Evolutionary conservation across 768 basidiomycete species (phyloP).

Genomic region (Gyrodon lividus): DNA sequence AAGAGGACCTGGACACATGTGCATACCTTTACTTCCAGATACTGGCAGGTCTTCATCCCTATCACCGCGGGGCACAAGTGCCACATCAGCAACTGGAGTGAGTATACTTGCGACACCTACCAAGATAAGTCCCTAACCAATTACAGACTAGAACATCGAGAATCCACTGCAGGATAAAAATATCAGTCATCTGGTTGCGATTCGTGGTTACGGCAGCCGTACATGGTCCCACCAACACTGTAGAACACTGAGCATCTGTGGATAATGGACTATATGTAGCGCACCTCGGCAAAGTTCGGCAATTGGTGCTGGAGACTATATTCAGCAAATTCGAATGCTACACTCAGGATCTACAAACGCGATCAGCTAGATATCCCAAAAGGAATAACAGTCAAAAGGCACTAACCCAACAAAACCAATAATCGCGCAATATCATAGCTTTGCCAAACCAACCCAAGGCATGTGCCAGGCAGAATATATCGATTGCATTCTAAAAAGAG

Average conservation of each 20-base stretch:
- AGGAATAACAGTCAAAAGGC: background rate
- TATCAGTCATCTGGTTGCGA: slow-evolving; percentile 13
- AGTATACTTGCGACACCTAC: slow-evolving; percentile 36
- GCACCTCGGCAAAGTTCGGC: slow-evolving; percentile 84
- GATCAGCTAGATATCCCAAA: slow-evolving; percentile 9
- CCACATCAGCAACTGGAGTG: slow-evolving; percentile 16
- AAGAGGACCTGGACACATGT: background rate
- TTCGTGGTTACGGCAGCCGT: slow-evolving; percentile 28
- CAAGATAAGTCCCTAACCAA: slow-evolving; percentile 83
- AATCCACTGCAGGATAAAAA: slow-evolving; percentile 59
- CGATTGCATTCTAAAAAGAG: slow-evolving; percentile 70
- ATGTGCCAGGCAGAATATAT: slow-evolving; percentile 86
- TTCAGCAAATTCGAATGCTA: slow-evolving; percentile 87
- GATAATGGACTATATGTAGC: slow-evolving; percentile 25
- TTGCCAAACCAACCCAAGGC: slow-evolving; percentile 90
- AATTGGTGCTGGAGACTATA: slow-evolving; percentile 86
- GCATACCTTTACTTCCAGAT: slow-evolving; percentile 79
- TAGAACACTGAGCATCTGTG: slow-evolving; percentile 15
- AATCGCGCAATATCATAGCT: slow-evolving; percentile 85
- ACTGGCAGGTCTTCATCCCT: slow-evolving; percentile 89
- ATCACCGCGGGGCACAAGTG: slow-evolving; percentile 2
- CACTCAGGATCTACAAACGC: slow-evolving; percentile 66
- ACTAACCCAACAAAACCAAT: slow-evolving; percentile 91
- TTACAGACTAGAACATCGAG: slow-evolving; percentile 86
- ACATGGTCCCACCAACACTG: slow-evolving; percentile 96